A percentile compares a stretch with the other conserved stretches of the same genome.
These are phyloP conservation scores for Suhomyces emberorum DNA, from an alignment of 805 yeast genomes.

Conservation along the genomic window DNA sequence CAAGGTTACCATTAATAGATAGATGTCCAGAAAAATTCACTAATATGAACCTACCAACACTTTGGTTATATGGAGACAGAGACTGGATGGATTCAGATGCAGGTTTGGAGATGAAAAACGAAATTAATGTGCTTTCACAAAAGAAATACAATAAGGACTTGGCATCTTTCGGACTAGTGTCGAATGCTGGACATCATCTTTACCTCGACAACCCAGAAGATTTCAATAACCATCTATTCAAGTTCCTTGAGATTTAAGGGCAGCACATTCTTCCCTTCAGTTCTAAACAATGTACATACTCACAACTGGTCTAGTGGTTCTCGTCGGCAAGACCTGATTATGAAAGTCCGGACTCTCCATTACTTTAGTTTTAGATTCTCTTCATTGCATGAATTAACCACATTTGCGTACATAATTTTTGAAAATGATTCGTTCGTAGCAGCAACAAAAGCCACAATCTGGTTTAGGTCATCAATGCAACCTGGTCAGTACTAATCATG, in stretches of 20 bases:
- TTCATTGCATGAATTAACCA: no score
- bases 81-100: conserved; percentile 73
- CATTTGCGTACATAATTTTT: no score
- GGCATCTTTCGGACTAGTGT: conserved; percentile 33
- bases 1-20: conserved; percentile 55
- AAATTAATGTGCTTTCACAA: conserved; percentile 20
- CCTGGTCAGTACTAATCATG: no score
- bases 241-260: not conserved
- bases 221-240: not conserved
- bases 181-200: conserved; percentile 53
- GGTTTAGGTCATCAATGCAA: no score
- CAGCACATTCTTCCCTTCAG: no score
- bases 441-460: no score
- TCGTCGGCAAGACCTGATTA: no score
- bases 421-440: no score
- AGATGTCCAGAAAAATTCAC: conserved; percentile 44
- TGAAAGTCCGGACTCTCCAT: no score
- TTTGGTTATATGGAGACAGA: conserved; percentile 64
- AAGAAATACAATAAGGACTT: conserved; percentile 25
- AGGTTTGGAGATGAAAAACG: conserved; percentile 37
- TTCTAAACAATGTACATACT: no score
- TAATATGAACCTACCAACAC: conserved; percentile 41
- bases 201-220: conserved; percentile 47
- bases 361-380: no score
- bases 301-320: no score